Evolutionary conservation across 2,329 filamentous ascomycete genomes (phyloP).

Genomic region (Verticillium nubilum): DNA sequence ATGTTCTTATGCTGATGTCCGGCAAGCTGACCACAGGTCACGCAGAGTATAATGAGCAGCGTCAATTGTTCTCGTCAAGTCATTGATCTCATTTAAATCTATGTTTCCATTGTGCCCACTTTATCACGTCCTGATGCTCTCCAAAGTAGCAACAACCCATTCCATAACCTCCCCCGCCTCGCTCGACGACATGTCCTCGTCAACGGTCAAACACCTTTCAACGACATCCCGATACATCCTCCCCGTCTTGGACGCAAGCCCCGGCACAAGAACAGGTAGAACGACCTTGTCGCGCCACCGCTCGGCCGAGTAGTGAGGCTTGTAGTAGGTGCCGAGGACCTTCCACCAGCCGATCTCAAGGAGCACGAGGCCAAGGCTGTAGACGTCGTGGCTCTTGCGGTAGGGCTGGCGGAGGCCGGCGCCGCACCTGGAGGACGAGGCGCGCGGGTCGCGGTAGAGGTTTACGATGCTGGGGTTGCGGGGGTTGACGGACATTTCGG

Average conservation of each 20-base stretch:
- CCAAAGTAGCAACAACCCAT: constrained; percentile 32
- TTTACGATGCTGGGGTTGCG: constrained; percentile 35
- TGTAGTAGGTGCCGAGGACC: constrained; percentile 29
- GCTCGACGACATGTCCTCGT: constrained; percentile 27
- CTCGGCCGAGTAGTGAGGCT: constrained; percentile 33
- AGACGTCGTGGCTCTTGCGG: constrained; percentile 46
- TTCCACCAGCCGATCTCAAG: constrained; percentile 46
- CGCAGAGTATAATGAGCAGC: no score
- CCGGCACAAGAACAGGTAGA: constrained; percentile 32
- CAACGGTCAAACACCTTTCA: constrained; percentile 31
- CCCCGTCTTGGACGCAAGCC: constrained; percentile 34
- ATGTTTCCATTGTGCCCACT: no score
- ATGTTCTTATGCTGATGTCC: no score
- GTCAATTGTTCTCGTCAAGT: no score
- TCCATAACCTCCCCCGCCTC: constrained; percentile 36
- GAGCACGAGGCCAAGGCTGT: constrained; percentile 44
- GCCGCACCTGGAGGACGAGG: constrained; percentile 11
- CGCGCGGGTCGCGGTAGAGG: constrained; percentile 41
- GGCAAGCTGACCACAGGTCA: no score
- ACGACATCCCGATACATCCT: constrained; percentile 33
- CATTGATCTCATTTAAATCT: no score
- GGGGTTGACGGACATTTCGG: constrained; percentile 43
- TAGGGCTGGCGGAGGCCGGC: constrained; percentile 21
- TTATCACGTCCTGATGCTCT: constrained; percentile 27
- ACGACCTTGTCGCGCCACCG: constrained; percentile 37